Base-by-base conservation (phyloP, 257 asterid genomes). In the Oldenlandia corymbosa region DNA sequence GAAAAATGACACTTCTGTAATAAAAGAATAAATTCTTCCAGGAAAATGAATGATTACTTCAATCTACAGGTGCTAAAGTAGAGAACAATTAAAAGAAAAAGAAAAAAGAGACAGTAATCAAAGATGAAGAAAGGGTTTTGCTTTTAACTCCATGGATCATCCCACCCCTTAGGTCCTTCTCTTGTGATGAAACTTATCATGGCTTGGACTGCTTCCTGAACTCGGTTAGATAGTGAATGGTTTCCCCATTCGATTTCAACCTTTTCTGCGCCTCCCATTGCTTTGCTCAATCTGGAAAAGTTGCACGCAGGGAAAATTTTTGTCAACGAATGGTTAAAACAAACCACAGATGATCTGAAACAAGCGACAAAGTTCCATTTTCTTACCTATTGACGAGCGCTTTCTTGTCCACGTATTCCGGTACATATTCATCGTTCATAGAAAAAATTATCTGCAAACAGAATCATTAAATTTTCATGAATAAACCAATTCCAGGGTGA, bases 321-420 rank as follows among this genome's bases (percentile, higher is more conserved):
- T 51, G 52, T 16, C 50, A 46, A 59, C 45, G 5, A 31, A 28
- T 3, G 30, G 30, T 36, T 62, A 53, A 16, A 54, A 56, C n/a
- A 43, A 14, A 45, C 16, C 13, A 49, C 30, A 5, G 1, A 49
- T 21, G 32, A 26, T 28, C 58, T 7, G 58, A 21, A 48, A 26
- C 3, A 1, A 12, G 23, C 31, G 37, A 61, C 64, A 10, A 30
- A 43, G 77, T 57, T 75, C 2, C 17, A 10, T 4, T 34, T 69
- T 62, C 88, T 79, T 87, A 73, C 98, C 97, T 89, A 17, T 79
- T 73, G 2, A 92, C 93, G 32, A 92, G 77, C 9, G 95, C 81
- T 81, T 78, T 87, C 86, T 92, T 92, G 94, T 87, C 97, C 36
- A 92, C 97, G 17, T 92, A 89, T 54, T 84, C 95, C 0, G 97